phyloP scores from a whole-genome alignment of 371 early-diverging fungal genomes.

The Chytridium lagenaria region DNA sequence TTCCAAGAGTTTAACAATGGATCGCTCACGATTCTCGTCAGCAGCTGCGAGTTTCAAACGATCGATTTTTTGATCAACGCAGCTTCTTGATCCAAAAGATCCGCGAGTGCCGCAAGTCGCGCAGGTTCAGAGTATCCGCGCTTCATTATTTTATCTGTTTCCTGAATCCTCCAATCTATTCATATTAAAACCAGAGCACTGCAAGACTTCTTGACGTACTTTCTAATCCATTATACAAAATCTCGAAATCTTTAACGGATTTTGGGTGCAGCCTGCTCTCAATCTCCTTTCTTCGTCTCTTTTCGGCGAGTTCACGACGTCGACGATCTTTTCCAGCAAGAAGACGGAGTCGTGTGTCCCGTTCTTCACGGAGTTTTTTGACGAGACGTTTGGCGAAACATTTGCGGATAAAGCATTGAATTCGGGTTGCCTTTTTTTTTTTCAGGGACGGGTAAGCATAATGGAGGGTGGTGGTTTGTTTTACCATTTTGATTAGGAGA shows the following conservation, averaged over 20 bases:
- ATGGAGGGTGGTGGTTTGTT: not conserved
- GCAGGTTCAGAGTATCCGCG: conserved; percentile 51
- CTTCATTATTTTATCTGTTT: conserved; percentile 53
- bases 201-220: conserved; percentile 33
- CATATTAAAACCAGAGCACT: conserved; percentile 5
- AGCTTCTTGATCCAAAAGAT: conserved; percentile 60
- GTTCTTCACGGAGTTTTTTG: conserved; percentile 34
- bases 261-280: conserved; percentile 56
- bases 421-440: conserved; percentile 39
- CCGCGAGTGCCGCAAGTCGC: conserved; percentile 55
- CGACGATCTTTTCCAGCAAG: conserved; percentile 53
- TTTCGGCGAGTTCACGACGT: conserved; percentile 50
- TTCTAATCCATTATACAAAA: conserved; percentile 59
- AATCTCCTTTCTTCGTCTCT: conserved; percentile 50
- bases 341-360: conserved; percentile 37
- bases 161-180: conserved; percentile 57
- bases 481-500: conserved; percentile 35
- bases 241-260: conserved; percentile 58
- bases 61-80: conserved; percentile 61
- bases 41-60: conserved; percentile 54
- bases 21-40: conserved; percentile 53
- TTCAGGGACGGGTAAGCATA: not conserved
- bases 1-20: conserved; percentile 49
- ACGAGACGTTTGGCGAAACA: conserved; percentile 44
- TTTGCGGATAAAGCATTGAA: conserved; percentile 60